Base-by-base conservation (phyloP, 768 basidiomycete species). In the Calvatia gigantea region DNA sequence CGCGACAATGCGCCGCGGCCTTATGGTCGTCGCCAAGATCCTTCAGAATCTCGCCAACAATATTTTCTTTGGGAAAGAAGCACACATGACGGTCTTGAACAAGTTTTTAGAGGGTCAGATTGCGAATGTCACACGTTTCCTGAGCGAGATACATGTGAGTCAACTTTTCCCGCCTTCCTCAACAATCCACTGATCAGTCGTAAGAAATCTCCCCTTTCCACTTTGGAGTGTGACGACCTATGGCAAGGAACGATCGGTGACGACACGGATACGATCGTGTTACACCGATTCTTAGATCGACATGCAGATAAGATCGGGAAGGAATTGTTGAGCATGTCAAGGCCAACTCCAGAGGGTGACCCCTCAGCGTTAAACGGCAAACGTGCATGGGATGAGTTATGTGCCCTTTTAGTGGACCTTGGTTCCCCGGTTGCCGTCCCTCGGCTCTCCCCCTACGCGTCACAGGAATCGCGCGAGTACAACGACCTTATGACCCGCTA, bases 1-100 rank as follows among this genome's bases (percentile, higher is more conserved):
- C 4, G 29, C 62, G 1, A 75, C 80, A 27, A 77, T 90, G 50
- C 86, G 90, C 15, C 84, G 89, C 38, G 93, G 91, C 15, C 74
- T 96, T 12, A 86, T 91, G 78, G 74, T 90, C 44, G 87, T 97
- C 59, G 90, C 92, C 41, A 97, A 95, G 72, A 85, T 95, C 54
- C 86, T 97, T 43, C 94, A 96, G 69, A 94, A 92, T 64, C 71
- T 97, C 28, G 94, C 94, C 17, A 98, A 97, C 71, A 96, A 97
- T 62, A 87, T 95, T 46, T 85, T 91, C 64, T 96, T 96, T 61
- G 91, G 89, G 9, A 94, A 94, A 68, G 94, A 96, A 63, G 81
- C 84, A 3, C 86, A 92, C 63, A 93, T 94, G 90, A 83, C 83
- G 27, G 75, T 81, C 31, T 68, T 95, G 55, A 95, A 95, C 66